Percentiles rank a stretch among this genome's conserved stretches.
phyloP scores from a whole-genome alignment of 2,329 filamentous ascomycete species.

The Botrytis fragariae region DNA sequence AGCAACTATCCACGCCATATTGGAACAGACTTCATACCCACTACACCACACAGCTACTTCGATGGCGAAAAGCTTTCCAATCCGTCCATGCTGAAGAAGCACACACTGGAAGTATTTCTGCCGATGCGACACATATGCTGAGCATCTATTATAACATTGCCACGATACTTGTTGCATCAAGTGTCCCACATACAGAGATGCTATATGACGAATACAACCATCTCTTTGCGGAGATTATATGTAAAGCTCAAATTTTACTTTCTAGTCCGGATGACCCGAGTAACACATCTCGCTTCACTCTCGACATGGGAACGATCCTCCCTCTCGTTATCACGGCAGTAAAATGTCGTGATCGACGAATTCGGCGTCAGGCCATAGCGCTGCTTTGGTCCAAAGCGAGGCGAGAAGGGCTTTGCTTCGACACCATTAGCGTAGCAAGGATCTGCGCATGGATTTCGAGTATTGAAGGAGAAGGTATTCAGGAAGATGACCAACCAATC shows the following conservation, averaged over 20 bases:
- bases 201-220: slow-evolving; percentile 36
- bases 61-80: slow-evolving; percentile 36
- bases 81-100: slow-evolving; percentile 31
- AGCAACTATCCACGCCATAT: slow-evolving; percentile 30
- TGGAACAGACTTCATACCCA: slow-evolving; percentile 35
- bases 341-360: slow-evolving; percentile 35
- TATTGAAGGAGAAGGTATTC: slow-evolving; percentile 37
- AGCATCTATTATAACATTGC: slow-evolving; percentile 38
- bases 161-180: slow-evolving; percentile 36
- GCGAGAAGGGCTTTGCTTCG: slow-evolving; percentile 37
- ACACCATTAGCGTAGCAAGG: slow-evolving; percentile 36
- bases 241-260: slow-evolving; percentile 34
- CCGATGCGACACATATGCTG: slow-evolving; percentile 34
- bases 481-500: slow-evolving; percentile 33
- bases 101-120: slow-evolving; percentile 29
- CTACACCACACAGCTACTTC: slow-evolving; percentile 34
- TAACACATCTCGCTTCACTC: slow-evolving; percentile 36
- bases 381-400: slow-evolving; percentile 37
- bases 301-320: slow-evolving; percentile 38
- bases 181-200: slow-evolving; percentile 35
- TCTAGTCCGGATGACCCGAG: slow-evolving; percentile 34
- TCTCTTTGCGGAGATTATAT: slow-evolving; percentile 36
- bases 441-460: slow-evolving; percentile 37
- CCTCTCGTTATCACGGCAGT: slow-evolving; percentile 36
- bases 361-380: slow-evolving; percentile 35